Evolutionary conservation across 495 filamentous ascomycete genomes (phyloP).

Genomic region (Talaromyces thailandensis): DNA sequence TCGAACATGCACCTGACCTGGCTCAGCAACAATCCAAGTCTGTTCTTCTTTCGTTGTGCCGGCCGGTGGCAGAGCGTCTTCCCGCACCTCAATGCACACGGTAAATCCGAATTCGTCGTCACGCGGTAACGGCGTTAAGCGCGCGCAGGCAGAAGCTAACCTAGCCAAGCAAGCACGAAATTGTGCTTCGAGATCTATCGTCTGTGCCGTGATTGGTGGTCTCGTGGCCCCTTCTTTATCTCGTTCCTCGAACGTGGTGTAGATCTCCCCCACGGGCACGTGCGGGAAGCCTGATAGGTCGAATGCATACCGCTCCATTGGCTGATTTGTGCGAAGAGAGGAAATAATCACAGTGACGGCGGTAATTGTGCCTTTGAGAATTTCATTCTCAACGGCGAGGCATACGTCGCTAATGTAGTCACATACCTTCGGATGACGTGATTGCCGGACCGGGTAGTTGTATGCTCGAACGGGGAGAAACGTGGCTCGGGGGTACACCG

Average conservation of each 20-base stretch:
- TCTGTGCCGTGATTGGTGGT: slow-evolving; percentile 25
- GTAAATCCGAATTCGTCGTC: slow-evolving; percentile 73
- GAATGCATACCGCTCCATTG: slow-evolving; percentile 79
- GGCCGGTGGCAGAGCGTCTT: slow-evolving; percentile 66
- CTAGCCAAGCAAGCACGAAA: slow-evolving; percentile 52
- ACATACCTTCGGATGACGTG: slow-evolving; percentile 83
- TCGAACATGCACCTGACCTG: slow-evolving; percentile 34
- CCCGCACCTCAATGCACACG: slow-evolving; percentile 73
- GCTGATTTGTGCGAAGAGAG: slow-evolving; percentile 41
- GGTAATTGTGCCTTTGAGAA: slow-evolving; percentile 61
- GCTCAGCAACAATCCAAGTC: slow-evolving; percentile 46
- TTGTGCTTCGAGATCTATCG: slow-evolving; percentile 60
- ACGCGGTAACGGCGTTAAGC: slow-evolving; percentile 54
- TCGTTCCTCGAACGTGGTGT: slow-evolving; percentile 43
- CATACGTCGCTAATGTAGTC: slow-evolving; percentile 83
- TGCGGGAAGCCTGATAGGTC: slow-evolving; percentile 69
- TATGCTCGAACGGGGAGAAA: slow-evolving; percentile 79
- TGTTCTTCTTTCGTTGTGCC: slow-evolving; percentile 47
- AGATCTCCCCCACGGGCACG: slow-evolving; percentile 41
- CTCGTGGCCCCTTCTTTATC: slow-evolving; percentile 34
- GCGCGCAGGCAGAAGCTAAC: slow-evolving; percentile 44
- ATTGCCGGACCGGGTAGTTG: slow-evolving; percentile 84
- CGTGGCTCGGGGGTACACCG: slow-evolving; percentile 69
- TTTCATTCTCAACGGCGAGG: slow-evolving; percentile 62
- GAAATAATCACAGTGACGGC: slow-evolving; percentile 71